A percentile compares a stretch with the other conserved stretches of the same genome.
Conservation (phyloP, 208 protist genomes). For the Dictyostelium gargantuum region DNA sequence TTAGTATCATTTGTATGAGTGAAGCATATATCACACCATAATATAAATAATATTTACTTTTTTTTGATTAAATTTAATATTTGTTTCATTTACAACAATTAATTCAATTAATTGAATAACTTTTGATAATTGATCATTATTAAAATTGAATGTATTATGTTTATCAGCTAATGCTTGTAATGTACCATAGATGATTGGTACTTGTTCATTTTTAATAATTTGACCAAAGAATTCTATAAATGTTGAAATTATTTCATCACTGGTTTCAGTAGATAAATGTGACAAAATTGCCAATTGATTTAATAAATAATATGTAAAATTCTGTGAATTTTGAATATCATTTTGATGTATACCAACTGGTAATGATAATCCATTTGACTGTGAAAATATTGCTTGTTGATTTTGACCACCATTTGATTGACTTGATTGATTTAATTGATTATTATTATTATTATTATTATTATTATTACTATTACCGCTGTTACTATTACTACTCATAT, state of each 20-base stretch:
- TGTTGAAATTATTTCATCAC: not conserved
- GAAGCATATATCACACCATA: too few species aligned
- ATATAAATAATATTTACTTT: not conserved
- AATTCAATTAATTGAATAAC: not conserved
- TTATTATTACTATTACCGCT: not conserved
- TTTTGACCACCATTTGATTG: not conserved
- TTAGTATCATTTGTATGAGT: not conserved
- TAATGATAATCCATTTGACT: conserved; percentile 1
- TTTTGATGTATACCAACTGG: not conserved
- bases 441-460: not conserved
- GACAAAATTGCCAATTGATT: conserved; percentile 15
- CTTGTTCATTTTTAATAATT: not conserved
- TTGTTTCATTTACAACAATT: not conserved
- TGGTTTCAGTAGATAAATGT: not conserved
- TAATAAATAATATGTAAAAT: conserved; percentile 46
- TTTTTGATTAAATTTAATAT: conserved; percentile 38
- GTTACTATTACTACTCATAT: not conserved
- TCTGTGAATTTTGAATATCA: conserved; percentile 15
- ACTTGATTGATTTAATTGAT: not conserved
- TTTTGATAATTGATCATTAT: conserved; percentile 11
- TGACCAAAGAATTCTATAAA: conserved; percentile 23
- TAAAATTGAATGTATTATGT: not conserved
- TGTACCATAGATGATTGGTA: conserved; percentile 12
- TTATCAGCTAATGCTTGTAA: not conserved
- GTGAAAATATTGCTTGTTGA: not conserved